These are phyloP conservation scores for Ceratocystis colombiana DNA, from an alignment of 2,329 filamentous ascomycete species.

Conservation along the genomic window DNA sequence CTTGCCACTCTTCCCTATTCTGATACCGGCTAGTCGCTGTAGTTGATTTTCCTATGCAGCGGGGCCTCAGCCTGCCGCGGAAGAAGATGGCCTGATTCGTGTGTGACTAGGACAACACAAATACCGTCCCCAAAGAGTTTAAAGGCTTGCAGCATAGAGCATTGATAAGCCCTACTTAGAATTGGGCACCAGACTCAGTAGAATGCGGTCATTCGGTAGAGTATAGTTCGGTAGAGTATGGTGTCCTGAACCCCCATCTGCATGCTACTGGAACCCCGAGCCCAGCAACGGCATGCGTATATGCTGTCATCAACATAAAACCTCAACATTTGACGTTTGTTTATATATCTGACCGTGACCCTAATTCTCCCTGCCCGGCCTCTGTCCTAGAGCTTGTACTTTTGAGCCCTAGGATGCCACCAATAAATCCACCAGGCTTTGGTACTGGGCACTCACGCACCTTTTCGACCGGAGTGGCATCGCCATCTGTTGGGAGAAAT, in stretches of 20 bases:
- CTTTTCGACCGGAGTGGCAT: conserved; percentile 31
- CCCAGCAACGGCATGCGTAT: neutral
- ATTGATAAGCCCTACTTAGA: too few species aligned
- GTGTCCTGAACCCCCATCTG: neutral
- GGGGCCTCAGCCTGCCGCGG: neutral
- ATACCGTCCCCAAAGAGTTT: neutral
- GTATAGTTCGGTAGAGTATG: neutral
- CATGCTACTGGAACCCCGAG: neutral
- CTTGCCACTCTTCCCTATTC: too few species aligned
- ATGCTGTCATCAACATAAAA: neutral
- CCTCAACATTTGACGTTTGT: neutral
- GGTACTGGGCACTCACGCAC: conserved; percentile 78
- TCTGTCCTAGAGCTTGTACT: conserved; percentile 28
- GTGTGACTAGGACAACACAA: neutral
- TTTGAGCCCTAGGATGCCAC: conserved; percentile 63
- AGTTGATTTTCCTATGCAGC: neutral
- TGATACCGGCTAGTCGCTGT: too few species aligned
- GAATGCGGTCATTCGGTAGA: neutral
- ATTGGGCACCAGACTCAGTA: too few species aligned
- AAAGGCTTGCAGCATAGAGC: neutral
- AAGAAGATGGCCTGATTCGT: neutral
- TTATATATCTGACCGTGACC: conserved; percentile 12
- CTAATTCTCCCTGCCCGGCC: conserved; percentile 26
- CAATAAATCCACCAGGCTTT: conserved; percentile 71
- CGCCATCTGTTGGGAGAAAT: conserved; percentile 37